These are phyloP conservation scores for Nicotiana obtusifolia DNA, from an alignment of 257 asterid species.

Conservation along the genomic window DNA sequence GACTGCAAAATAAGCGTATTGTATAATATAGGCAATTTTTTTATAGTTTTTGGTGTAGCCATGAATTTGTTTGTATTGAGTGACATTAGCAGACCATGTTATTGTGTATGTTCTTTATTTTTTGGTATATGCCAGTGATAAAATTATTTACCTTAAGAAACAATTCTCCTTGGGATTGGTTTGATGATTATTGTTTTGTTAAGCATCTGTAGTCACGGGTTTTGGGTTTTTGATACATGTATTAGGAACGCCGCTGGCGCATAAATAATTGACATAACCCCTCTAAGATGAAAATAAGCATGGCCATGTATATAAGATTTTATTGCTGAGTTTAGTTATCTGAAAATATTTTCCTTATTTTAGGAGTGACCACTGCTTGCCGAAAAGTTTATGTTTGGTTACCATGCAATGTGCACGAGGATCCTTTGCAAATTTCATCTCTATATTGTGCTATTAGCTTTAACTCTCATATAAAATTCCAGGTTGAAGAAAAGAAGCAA, in stretches of 20 bases:
- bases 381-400: not conserved
- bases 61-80: not conserved
- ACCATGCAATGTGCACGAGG: not conserved
- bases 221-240: not conserved
- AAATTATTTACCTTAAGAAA: not conserved
- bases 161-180: not conserved
- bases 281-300: not conserved
- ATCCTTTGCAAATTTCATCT: not conserved
- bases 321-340: not conserved
- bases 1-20: not conserved
- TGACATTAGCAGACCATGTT: not conserved
- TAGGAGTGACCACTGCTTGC: not conserved
- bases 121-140: not conserved
- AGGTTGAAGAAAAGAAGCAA: constrained; percentile 88
- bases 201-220: not conserved
- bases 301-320: not conserved
- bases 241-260: not conserved
- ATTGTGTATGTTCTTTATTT: not conserved
- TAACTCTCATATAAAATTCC: constrained; percentile 1
- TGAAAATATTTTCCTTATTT: not conserved
- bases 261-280: not conserved
- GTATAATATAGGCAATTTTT: not conserved
- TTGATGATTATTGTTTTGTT: not conserved
- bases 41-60: not conserved
- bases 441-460: not conserved